phyloP scores from a whole-genome alignment of 768 basidiomycete genomes.

The Mrakia hoshinonis region DNA sequence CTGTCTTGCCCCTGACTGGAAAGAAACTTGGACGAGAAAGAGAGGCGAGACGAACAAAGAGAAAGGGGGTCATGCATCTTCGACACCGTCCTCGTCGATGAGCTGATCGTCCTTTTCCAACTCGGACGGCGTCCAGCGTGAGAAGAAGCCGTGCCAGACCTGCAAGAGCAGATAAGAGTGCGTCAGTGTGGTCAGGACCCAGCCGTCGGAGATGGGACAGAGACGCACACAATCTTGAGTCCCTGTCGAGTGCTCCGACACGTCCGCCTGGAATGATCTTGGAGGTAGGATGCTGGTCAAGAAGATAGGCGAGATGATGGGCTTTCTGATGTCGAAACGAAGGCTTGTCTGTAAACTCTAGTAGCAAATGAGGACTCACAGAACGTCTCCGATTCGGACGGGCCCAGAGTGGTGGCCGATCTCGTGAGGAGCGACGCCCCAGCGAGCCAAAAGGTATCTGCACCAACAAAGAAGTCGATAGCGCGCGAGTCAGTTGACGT shows the following conservation, averaged over 20 bases:
- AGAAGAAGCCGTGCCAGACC: slow-evolving; percentile 14
- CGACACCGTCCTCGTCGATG: neutral
- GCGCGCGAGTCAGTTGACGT: neutral
- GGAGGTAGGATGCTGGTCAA: slow-evolving; percentile 8
- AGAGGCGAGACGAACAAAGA: neutral
- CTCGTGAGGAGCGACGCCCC: slow-evolving; percentile 17
- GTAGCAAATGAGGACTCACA: neutral
- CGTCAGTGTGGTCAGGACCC: neutral
- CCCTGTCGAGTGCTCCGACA: slow-evolving; percentile 17
- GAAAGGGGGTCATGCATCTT: neutral
- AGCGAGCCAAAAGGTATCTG: slow-evolving; percentile 20
- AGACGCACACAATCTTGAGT: slow-evolving; percentile 11
- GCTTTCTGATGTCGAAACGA: too few species aligned
- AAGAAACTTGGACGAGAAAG: too few species aligned
- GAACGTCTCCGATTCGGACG: slow-evolving; percentile 20
- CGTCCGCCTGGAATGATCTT: slow-evolving; percentile 22
- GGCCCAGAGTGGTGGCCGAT: slow-evolving; percentile 12
- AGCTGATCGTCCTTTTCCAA: neutral
- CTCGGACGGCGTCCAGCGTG: neutral
- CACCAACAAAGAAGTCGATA: too few species aligned
- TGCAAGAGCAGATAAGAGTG: neutral
- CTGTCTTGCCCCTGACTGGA: too few species aligned
- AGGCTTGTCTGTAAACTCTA: too few species aligned
- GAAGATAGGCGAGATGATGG: neutral
- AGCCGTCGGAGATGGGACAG: neutral